Percentiles rank a stretch among this genome's conserved stretches.
phyloP scores from a whole-genome alignment of 352 stramenopile genomes.

The Phytophthora vignae region DNA sequence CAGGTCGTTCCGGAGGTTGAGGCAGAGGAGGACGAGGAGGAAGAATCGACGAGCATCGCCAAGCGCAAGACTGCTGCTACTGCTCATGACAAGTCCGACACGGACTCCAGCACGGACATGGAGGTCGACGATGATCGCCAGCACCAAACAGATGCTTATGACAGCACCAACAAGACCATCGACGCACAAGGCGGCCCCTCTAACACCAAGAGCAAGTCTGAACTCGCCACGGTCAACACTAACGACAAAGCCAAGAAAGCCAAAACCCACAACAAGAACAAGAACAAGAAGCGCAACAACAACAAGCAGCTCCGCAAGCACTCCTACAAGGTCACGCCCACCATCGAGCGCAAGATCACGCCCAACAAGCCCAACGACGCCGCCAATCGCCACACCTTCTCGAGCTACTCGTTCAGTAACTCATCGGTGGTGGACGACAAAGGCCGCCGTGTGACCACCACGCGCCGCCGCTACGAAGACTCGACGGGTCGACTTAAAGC shows the following conservation, averaged over 20 bases:
- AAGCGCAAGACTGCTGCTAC: background rate
- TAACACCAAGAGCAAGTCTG: background rate
- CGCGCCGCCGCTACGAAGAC: conserved; percentile 47
- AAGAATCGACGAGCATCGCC: background rate
- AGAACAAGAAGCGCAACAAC: background rate
- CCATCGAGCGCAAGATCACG: background rate
- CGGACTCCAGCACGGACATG: conserved; percentile 14
- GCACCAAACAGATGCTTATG: no score
- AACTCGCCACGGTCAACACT: background rate
- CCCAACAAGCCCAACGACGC: background rate
- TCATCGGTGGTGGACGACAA: conserved; percentile 42
- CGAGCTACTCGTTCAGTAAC: conserved; percentile 54
- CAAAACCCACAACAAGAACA: conserved; percentile 1
- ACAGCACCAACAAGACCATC: conserved; percentile 1
- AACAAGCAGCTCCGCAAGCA: conserved; percentile 1
- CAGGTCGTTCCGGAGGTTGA: background rate
- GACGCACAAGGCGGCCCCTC: background rate
- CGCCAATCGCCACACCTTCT: conserved; percentile 14
- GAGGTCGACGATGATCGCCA: conserved; percentile 23
- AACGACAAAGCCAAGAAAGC: background rate
- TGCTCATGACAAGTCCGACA: conserved; percentile 1
- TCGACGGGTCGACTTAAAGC: conserved; percentile 67
- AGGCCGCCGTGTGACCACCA: conserved; percentile 38
- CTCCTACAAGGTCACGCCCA: conserved; percentile 1
- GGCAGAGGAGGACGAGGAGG: background rate